Conservation (phyloP, 306 rosid species). For the Pueraria montana region DNA sequence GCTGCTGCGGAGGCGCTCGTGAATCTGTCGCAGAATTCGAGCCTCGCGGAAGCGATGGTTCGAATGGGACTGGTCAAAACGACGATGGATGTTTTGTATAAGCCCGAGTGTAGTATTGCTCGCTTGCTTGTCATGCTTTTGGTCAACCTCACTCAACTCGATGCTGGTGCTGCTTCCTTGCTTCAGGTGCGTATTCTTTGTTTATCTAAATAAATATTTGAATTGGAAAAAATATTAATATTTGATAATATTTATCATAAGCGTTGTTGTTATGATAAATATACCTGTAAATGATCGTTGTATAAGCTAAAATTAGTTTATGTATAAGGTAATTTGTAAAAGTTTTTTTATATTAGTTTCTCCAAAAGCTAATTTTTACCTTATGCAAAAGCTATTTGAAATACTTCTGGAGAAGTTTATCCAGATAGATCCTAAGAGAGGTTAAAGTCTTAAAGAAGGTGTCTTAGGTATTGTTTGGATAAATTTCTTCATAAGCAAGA, state of each 20-base stretch:
- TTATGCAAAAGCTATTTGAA: too few species aligned
- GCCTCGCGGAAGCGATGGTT: slow-evolving; percentile 75
- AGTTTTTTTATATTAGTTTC: too few species aligned
- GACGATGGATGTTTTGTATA: slow-evolving; percentile 78
- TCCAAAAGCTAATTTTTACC: too few species aligned
- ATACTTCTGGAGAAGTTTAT: too few species aligned
- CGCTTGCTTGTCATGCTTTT: slow-evolving; percentile 89
- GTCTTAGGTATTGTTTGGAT: not conserved
- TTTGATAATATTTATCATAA: not conserved
- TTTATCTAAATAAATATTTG: not conserved
- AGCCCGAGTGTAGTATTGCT: slow-evolving; percentile 65
- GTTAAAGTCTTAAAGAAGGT: not conserved
- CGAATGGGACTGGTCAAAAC: slow-evolving; percentile 63
- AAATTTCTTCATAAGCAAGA: not conserved
- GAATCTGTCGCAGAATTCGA: slow-evolving; percentile 81
- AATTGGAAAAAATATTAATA: not conserved
- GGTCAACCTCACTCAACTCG: slow-evolving; percentile 88
- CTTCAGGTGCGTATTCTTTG: slow-evolving; percentile 75
- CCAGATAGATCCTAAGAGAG: not conserved
- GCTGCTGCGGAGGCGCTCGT: slow-evolving; percentile 90
- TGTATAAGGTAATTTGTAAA: too few species aligned
- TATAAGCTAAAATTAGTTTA: too few species aligned
- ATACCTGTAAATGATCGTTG: too few species aligned
- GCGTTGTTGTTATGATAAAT: not conserved
- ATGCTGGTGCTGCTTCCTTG: slow-evolving; percentile 69